Evolutionary conservation across 2,329 filamentous ascomycete species (phyloP), one percentile per base, ranked within the genome.

Genomic region (Karstenula rhodostoma): DNA sequence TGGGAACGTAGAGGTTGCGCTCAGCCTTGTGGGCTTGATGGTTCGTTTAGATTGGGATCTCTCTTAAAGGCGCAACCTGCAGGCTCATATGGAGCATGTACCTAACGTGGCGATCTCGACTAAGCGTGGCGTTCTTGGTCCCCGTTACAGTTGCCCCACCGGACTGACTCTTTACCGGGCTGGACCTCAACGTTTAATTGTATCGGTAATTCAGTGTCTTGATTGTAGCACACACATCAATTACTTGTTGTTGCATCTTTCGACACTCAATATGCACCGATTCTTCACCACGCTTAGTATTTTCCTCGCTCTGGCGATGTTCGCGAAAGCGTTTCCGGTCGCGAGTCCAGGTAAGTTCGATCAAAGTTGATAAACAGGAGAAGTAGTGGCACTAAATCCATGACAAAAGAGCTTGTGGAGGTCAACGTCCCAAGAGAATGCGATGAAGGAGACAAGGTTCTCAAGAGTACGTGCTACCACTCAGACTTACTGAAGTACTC

Each of bases 71-170:
- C 23, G 22, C 13, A n/a, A 25, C 13, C 25, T 46, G 43, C 43
- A 46, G 22, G 43, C 6, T n/a, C 13, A 6, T 46, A 46, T 46
- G 43, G 43, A 46, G 43, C 43, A 46, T 46, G 43, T 25, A 9
- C 43, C n/a, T 12, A 27, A 46, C 22, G 19, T 19, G 43, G 42
- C 8, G 7, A 44, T 44, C 12, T 44, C 42, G 23, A 12, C 42
- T 44, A 44, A 44, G 42, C 42, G n/a, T 44, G 42, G 43, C 43
- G 43, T 12, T 46, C 43, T 46, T 46, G 43, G 43, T 19, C 43
- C 43, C 43, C 6, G 43, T 46, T 46, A 25, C 23, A 7, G 42
- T 19, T 46, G 43, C 22, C 13, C 4, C 43, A 46, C 25, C 19
- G 12, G 10, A 25, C 12, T 25, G 22, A 46, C 23, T 46, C 43